Conservation (phyloP, 495 filamentous ascomycete species). For the Margaritispora aquatica region DNA sequence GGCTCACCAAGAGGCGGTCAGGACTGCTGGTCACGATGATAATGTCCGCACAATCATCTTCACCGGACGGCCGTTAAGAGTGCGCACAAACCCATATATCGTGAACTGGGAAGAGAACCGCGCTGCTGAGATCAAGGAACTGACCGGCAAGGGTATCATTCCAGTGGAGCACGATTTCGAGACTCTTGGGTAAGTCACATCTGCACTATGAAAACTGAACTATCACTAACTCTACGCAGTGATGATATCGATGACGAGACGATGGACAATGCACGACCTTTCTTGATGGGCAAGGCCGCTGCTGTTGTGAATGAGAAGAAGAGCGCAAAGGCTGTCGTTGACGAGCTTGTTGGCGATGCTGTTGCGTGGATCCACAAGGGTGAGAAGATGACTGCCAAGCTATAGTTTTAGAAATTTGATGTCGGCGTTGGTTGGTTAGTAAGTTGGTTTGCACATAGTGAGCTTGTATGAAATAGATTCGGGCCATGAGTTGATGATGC, state of each 20-base stretch:
- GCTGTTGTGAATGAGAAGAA: conserved; percentile 92
- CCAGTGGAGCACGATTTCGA: conserved; percentile 94
- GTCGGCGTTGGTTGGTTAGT: background rate
- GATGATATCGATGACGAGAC: conserved; percentile 42
- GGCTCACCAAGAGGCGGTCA: conserved; percentile 94
- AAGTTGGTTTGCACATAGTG: no score
- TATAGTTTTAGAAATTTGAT: conserved; percentile 37
- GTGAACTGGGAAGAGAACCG: conserved; percentile 94
- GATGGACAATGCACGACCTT: conserved; percentile 87
- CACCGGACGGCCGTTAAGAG: conserved; percentile 90
- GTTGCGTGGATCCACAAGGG: conserved; percentile 61
- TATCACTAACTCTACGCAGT: background rate
- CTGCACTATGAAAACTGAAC: background rate
- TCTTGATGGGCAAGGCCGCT: conserved; percentile 93
- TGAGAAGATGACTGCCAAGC: conserved; percentile 57
- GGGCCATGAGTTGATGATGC: no score
- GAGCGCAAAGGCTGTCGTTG: conserved; percentile 84
- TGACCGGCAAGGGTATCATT: conserved; percentile 81
- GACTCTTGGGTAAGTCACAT: conserved; percentile 44
- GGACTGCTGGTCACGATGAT: conserved; percentile 87
- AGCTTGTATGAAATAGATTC: conserved; percentile 15
- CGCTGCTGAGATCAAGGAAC: conserved; percentile 78
- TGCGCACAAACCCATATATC: conserved; percentile 90
- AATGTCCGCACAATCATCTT: conserved; percentile 97
- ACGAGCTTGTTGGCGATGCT: conserved; percentile 88